A percentile compares a stretch with the other conserved stretches of the same genome.
Evolutionary conservation across 352 stramenopile species (phyloP).

Genomic region (Phytopythium oedochilum): DNA sequence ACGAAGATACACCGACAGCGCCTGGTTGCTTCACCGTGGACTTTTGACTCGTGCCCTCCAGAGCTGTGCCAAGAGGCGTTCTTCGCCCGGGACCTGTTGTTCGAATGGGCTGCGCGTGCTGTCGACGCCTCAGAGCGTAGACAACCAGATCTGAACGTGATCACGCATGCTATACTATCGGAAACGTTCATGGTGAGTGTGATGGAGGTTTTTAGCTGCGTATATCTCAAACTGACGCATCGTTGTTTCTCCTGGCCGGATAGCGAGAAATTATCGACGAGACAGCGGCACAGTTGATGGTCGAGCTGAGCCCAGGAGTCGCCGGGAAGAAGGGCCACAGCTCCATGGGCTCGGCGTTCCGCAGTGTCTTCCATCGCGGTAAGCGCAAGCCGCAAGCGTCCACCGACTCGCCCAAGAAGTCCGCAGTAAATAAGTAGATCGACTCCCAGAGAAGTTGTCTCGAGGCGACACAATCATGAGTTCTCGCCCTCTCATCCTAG

Average conservation of each 20-base stretch:
- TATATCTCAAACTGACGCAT: neutral
- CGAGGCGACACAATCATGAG: too few species aligned
- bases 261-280: neutral
- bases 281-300: slow-evolving; percentile 5
- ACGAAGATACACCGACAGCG: neutral
- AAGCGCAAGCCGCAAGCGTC: neutral
- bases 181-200: neutral
- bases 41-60: slow-evolving; percentile 36
- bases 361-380: slow-evolving; percentile 1
- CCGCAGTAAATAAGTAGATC: neutral
- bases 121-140: slow-evolving; percentile 15
- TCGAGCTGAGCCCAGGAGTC: slow-evolving; percentile 19
- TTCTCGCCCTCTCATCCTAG: too few species aligned
- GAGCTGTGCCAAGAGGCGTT: slow-evolving; percentile 27
- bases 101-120: slow-evolving; percentile 32
- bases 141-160: neutral
- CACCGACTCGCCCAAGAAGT: neutral
- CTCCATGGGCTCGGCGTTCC: neutral
- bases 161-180: neutral
- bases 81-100: slow-evolving; percentile 36
- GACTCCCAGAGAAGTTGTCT: too few species aligned
- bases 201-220: neutral
- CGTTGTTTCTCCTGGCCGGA: neutral
- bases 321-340: slow-evolving; percentile 17
- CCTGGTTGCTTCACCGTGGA: slow-evolving; percentile 11